Percentiles rank a stretch among this genome's conserved stretches.
Conservation (phyloP, 805 yeast genomes). For the Myxozyma lipomycoides region DNA sequence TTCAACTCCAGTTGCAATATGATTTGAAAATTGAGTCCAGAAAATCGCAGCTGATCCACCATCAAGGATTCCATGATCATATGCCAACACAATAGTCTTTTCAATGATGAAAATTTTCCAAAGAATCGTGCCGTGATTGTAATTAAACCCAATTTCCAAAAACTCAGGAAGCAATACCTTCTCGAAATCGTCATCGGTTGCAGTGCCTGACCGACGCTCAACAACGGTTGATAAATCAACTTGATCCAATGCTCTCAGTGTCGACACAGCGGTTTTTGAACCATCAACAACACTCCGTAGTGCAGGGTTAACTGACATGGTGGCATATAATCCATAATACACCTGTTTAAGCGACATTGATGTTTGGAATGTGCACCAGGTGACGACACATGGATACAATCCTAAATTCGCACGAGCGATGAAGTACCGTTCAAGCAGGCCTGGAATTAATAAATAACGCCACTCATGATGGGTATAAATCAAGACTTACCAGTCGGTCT, state of each 20-base stretch:
- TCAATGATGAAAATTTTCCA: constrained; percentile 1
- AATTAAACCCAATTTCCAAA: neutral
- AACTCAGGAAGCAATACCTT: neutral
- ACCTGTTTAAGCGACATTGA: neutral
- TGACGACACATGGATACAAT: neutral
- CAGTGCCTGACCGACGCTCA: neutral
- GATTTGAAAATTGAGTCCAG: neutral
- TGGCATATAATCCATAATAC: neutral
- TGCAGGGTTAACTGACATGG: neutral
- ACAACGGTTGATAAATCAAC: neutral
- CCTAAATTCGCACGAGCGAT: neutral
- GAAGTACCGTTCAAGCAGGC: neutral
- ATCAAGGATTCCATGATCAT: constrained; percentile 8
- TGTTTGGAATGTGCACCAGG: neutral
- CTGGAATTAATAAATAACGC: neutral
- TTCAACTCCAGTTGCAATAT: neutral
- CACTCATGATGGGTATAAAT: too few relatives aligned
- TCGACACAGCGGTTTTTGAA: neutral
- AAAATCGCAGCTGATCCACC: constrained; percentile 9
- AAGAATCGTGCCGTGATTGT: neutral
- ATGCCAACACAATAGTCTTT: neutral
- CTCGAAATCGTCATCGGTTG: neutral
- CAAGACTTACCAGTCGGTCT: too few relatives aligned
- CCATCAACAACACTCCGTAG: neutral
- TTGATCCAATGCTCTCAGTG: neutral